Percentiles rank a stretch among this genome's conserved stretches.
Evolutionary conservation across 805 yeast genomes (phyloP).

Genomic region (Candida ponderosae): DNA sequence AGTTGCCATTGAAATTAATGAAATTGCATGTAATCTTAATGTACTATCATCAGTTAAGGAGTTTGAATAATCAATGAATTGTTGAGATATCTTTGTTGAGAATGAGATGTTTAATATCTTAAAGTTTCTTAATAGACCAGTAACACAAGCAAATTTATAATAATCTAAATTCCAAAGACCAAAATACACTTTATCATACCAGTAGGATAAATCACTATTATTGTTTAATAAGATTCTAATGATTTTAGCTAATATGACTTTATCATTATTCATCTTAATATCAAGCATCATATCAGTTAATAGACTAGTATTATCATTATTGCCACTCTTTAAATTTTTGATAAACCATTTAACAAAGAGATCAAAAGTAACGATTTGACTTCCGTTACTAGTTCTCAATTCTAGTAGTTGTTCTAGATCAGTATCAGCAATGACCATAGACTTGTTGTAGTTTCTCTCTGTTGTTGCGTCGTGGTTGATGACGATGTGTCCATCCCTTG

Average conservation of each 20-base stretch:
- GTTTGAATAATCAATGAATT: constrained; percentile 28
- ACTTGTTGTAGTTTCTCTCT: constrained; percentile 37
- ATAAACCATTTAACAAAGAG: constrained; percentile 33
- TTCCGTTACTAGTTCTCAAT: constrained; percentile 25
- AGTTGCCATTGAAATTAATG: constrained; percentile 37
- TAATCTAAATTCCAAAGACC: constrained; percentile 49
- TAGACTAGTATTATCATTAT: constrained; percentile 8
- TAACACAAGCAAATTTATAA: constrained; percentile 30
- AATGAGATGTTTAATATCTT: constrained; percentile 27
- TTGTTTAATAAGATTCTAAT: constrained; percentile 27
- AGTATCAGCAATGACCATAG: constrained; percentile 29
- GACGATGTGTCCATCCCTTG: constrained; percentile 45
- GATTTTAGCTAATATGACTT: constrained; percentile 32
- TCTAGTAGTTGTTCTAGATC: constrained; percentile 26
- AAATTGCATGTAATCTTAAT: constrained; percentile 49
- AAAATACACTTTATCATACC: constrained; percentile 38
- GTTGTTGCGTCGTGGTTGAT: constrained; percentile 43
- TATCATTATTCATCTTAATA: constrained; percentile 39
- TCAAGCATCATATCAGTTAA: constrained; percentile 37
- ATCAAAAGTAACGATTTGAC: constrained; percentile 32
- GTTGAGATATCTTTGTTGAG: constrained; percentile 23
- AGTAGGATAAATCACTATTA: constrained; percentile 30
- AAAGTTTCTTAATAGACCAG: constrained; percentile 28
- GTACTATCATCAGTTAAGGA: constrained; percentile 28
- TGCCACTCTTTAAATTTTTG: constrained; percentile 13